Conservation (phyloP, 208 protist genomes). For the Leishmania arabica region DNA sequence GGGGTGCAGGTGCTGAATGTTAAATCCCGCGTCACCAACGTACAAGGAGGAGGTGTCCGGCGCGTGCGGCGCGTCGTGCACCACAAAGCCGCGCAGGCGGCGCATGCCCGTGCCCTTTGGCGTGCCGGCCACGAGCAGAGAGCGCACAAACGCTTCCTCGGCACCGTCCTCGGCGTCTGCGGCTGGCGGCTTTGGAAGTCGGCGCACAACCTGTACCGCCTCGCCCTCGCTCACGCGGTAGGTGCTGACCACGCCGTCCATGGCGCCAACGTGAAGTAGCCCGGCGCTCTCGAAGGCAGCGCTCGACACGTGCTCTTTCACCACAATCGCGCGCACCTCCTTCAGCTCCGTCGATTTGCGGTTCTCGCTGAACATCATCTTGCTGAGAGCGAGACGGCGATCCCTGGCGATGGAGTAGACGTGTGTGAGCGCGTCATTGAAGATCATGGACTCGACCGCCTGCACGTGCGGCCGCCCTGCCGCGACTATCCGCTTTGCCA, state of each 20-base stretch:
- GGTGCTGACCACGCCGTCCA: conserved; percentile 72
- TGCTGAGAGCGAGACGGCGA: conserved; percentile 66
- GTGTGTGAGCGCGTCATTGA: conserved; percentile 48
- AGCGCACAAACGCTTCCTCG: conserved; percentile 69
- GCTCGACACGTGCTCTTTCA: conserved; percentile 74
- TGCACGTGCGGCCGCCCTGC: conserved; percentile 70
- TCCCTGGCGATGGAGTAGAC: conserved; percentile 81
- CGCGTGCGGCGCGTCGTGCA: conserved; percentile 12
- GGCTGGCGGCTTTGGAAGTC: conserved; percentile 47
- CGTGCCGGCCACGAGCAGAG: conserved; percentile 43
- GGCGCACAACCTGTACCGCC: conserved; percentile 41
- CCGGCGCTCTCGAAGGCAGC: conserved; percentile 63
- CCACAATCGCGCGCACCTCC: conserved; percentile 68
- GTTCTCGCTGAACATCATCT: conserved; percentile 11
- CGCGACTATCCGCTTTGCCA: conserved; percentile 57
- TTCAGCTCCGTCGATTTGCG: conserved; percentile 30
- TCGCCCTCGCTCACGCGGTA: conserved; percentile 64
- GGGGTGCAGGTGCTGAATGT: conserved; percentile 44
- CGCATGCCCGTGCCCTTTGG: conserved; percentile 55
- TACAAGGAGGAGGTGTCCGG: conserved; percentile 36
- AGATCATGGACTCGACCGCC: conserved; percentile 75
- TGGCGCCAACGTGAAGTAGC: conserved; percentile 67
- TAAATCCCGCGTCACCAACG: conserved; percentile 80
- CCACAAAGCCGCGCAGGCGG: conserved; percentile 27
- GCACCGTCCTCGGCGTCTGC: conserved; percentile 45